Evolutionary conservation across 2,329 filamentous ascomycete genomes (phyloP).

Genomic region (Fusarium hostae): DNA sequence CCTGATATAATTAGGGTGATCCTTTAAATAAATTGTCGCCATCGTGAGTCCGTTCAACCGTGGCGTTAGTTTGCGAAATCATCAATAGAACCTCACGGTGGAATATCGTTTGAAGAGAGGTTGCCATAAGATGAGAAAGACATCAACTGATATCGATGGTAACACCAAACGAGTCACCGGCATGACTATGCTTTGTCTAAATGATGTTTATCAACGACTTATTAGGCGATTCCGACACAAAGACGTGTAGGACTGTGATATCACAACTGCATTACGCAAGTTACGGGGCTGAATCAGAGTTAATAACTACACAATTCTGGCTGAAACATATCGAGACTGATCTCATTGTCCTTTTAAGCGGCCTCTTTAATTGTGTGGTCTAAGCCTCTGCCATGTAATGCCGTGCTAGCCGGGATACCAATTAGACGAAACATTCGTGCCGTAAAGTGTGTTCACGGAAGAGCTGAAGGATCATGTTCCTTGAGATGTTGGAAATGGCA

Average conservation of each 20-base stretch:
- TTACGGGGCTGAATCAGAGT: background rate
- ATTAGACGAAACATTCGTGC: background rate
- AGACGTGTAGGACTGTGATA: background rate
- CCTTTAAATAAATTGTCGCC: background rate
- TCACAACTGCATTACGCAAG: background rate
- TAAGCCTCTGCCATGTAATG: constrained; percentile 3
- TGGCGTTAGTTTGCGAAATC: background rate
- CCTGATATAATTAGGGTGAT: background rate
- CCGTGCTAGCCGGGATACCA: constrained; percentile 6
- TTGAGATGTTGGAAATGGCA: background rate
- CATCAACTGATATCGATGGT: background rate
- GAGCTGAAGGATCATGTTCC: background rate
- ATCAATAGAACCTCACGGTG: background rate
- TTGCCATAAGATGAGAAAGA: background rate
- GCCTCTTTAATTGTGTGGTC: background rate
- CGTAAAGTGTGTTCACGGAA: background rate
- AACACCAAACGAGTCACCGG: background rate
- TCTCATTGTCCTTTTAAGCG: background rate
- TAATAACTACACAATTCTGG: background rate
- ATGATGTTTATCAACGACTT: too few relatives aligned
- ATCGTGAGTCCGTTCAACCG: background rate
- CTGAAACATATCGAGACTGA: background rate
- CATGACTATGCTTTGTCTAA: background rate
- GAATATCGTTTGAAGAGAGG: background rate
- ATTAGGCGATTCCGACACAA: background rate